Base-by-base conservation (phyloP, 495 filamentous ascomycete genomes). In the Penicillium pancosmium region DNA sequence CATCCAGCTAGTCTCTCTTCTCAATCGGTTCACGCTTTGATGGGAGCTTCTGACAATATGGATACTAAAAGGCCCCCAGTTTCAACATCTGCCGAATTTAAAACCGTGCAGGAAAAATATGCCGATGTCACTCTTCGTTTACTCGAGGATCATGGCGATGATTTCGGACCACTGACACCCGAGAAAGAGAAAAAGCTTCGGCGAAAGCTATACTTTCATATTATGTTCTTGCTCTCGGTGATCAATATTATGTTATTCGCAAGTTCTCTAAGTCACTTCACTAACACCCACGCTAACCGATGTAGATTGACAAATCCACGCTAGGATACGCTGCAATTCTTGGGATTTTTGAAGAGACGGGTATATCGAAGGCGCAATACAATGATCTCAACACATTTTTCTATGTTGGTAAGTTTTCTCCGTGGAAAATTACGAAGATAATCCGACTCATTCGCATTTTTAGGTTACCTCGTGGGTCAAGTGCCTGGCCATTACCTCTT, bases 321-420 rank as follows among this genome's bases (percentile, higher is more conserved):
- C 52, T 69, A 0, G 47, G 53, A 6, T 68, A 68, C 21, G 57
- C 65, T 13, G 58, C 67, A 6, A 59, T 69, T n/a, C 67, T 69
- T 1, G 67, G 65, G 7, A 34, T 69, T 5, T 68, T 69, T 21
- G 64, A 68, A 54, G 61, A 65, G 16, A 65, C 65, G 1, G 50
- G 55, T 8, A 61, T 69, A 18, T 46, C 36, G 16, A 59, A 61
- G 12, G 36, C 55, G 2, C 52, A 69, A n/a, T 69, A 68, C 54
- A 65, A 69, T 31, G 62, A 62, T 18, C 48, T 69, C 4, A 62
- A 62, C 40, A 68, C 58, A 12, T 19, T 69, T 19, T 69, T 69
- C 52, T 69, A 69, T 27, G 48, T 61, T 23, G 67, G 67, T 69
- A 54, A 7, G 13, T 35, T 65, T 62, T 61, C 1, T 68, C 65